phyloP scores from a whole-genome alignment of 78 protist genomes.

The slime mould (Dictyostelium discoideum) region DNA sequence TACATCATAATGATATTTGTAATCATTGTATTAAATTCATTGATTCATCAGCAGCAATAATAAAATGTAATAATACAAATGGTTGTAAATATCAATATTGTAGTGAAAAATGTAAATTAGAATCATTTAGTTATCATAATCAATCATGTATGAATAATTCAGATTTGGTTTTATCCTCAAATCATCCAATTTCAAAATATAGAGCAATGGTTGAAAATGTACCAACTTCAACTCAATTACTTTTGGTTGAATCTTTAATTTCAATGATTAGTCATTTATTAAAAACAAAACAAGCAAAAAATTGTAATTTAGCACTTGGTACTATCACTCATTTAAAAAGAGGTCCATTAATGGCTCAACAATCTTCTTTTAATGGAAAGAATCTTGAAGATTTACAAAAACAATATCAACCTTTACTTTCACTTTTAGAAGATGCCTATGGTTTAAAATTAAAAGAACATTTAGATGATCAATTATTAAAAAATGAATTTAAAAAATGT shows the following conservation, averaged over 20 bases:
- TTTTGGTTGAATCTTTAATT: constrained; percentile 35
- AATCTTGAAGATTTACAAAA: constrained; percentile 38
- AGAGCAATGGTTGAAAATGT: constrained; percentile 22
- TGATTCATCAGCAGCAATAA: background rate
- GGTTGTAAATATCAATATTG: constrained; percentile 36
- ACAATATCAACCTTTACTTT: constrained; percentile 39
- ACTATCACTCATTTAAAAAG: constrained; percentile 35
- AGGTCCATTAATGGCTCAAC: constrained; percentile 58
- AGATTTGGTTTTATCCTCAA: background rate
- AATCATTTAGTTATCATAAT: background rate
- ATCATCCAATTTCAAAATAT: constrained; percentile 12
- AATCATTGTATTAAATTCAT: constrained; percentile 53
- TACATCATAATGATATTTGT: background rate
- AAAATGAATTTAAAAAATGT: constrained; percentile 57
- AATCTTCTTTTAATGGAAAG: constrained; percentile 40
- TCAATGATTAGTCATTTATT: constrained; percentile 37
- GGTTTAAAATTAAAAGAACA: constrained; percentile 13
- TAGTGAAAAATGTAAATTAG: constrained; percentile 34
- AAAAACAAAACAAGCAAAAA: constrained; percentile 22
- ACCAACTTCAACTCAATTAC: constrained; percentile 16
- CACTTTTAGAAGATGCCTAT: constrained; percentile 27
- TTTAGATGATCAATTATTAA: constrained; percentile 25
- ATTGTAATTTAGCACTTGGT: constrained; percentile 68
- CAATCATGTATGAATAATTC: constrained; percentile 7
- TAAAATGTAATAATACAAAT: background rate